Conservation (phyloP, 177 flowering plant species). For the Vitis hybrid region DNA sequence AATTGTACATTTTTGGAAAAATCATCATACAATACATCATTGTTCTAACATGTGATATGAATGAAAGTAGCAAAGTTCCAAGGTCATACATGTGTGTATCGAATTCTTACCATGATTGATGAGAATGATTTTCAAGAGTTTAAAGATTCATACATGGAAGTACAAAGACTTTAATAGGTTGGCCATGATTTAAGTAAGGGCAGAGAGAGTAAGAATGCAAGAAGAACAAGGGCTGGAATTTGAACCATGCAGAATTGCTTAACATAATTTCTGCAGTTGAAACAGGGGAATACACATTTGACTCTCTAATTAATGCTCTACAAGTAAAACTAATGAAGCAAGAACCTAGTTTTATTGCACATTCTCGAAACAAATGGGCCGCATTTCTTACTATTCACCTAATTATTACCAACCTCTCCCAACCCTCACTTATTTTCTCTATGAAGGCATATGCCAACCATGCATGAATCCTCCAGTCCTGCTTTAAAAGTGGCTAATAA, state of each 20-base stretch:
- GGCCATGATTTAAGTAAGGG: too few species aligned
- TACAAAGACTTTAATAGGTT: too few species aligned
- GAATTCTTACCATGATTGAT: too few species aligned
- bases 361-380: slow-evolving; percentile 7
- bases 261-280: slow-evolving; percentile 1
- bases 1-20: too few species aligned
- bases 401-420: slow-evolving; percentile 1
- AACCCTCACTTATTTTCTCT: slow-evolving; percentile 6
- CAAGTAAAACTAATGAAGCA: slow-evolving; percentile 11
- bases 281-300: not conserved
- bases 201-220: too few species aligned
- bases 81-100: slow-evolving; percentile 13
- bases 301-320: slow-evolving; percentile 15
- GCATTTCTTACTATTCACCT: slow-evolving; percentile 4
- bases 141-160: too few species aligned
- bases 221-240: not conserved
- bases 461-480: slow-evolving; percentile 11
- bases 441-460: slow-evolving; percentile 3
- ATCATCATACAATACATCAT: too few species aligned
- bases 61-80: too few species aligned
- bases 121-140: too few species aligned
- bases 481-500: slow-evolving; percentile 9
- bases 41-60: too few species aligned
- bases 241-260: not conserved
- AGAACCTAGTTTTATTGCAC: slow-evolving; percentile 14